Percentiles rank a stretch among this genome's conserved stretches.
These are phyloP conservation scores for Harringtonia lauricola DNA, from an alignment of 2,329 filamentous ascomycete species.

Conservation along the genomic window DNA sequence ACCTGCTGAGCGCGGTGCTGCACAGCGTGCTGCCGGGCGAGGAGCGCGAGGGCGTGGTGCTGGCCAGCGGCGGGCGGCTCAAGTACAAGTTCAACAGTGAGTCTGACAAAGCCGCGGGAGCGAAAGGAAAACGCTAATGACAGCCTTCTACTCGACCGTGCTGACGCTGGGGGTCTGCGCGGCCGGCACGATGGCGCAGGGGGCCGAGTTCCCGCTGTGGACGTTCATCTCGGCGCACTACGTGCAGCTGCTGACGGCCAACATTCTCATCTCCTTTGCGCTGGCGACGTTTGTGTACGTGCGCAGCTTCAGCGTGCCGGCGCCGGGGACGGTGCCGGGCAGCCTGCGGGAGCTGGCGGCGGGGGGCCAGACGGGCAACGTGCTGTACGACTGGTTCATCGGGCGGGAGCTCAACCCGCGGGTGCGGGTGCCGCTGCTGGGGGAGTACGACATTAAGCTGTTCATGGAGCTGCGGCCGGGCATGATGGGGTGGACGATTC, in stretches of 20 bases:
- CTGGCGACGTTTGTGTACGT: constrained; percentile 73
- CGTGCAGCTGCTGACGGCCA: constrained; percentile 71
- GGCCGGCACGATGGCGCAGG: constrained; percentile 65
- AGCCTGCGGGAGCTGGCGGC: constrained; percentile 72
- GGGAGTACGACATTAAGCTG: constrained; percentile 80
- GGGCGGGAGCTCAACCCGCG: constrained; percentile 92
- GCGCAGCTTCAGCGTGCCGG: constrained; percentile 62
- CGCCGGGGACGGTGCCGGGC: constrained; percentile 38
- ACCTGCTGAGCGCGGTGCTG: constrained; percentile 62
- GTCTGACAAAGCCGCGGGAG: constrained; percentile 8
- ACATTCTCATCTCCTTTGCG: constrained; percentile 62
- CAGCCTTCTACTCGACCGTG: constrained; percentile 67
- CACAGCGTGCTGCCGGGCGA: constrained; percentile 67
- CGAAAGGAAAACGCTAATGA: background rate
- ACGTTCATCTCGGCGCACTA: constrained; percentile 90
- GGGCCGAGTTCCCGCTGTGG: constrained; percentile 79
- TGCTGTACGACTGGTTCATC: constrained; percentile 94
- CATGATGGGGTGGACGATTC: constrained; percentile 76
- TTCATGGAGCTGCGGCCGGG: constrained; percentile 89
- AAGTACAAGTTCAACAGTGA: constrained; percentile 74
- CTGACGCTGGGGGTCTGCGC: constrained; percentile 60
- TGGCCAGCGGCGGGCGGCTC: constrained; percentile 61
- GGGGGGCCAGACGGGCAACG: constrained; percentile 72
- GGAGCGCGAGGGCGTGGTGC: constrained; percentile 57
- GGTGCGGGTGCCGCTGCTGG: constrained; percentile 64